Percentiles rank a stretch among this genome's conserved stretches.
Conservation (phyloP, 2,329 filamentous ascomycete genomes). For the Penicillium expansum region DNA sequence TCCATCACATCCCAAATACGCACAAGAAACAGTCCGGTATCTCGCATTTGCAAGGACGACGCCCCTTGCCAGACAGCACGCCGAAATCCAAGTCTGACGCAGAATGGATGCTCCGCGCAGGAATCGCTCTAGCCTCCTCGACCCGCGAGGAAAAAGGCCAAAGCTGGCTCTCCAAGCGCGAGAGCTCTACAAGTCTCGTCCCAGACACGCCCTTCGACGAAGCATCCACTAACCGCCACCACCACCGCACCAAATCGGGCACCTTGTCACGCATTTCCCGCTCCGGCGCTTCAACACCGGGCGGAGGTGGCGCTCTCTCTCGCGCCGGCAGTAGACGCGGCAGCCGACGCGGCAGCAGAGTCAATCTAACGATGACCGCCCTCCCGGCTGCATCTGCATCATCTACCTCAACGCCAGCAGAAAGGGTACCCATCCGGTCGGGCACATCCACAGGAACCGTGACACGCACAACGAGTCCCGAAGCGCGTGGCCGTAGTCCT, state of each 20-base stretch:
- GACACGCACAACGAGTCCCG: conserved; percentile 12
- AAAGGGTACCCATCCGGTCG: not conserved
- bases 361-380: conserved; percentile 37
- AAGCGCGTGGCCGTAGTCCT: conserved; percentile 17
- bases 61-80: conserved; percentile 5
- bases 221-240: conserved; percentile 20
- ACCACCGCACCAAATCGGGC: conserved; percentile 26
- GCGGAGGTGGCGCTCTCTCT: conserved; percentile 25
- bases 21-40: conserved; percentile 10
- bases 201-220: conserved; percentile 38
- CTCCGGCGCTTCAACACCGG: conserved; percentile 40
- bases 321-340: conserved; percentile 32
- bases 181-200: conserved; percentile 55
- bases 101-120: conserved; percentile 60
- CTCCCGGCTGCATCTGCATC: conserved; percentile 11
- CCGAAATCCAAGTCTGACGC: conserved; percentile 36
- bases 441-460: not conserved
- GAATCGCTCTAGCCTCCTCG: conserved; percentile 55
- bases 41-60: conserved; percentile 1
- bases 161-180: conserved; percentile 57
- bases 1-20: conserved; percentile 18
- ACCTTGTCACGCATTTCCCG: conserved; percentile 28
- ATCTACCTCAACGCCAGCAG: conserved; percentile 1
- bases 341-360: conserved; percentile 27
- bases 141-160: conserved; percentile 62